phyloP scores from a whole-genome alignment of 2,329 filamentous ascomycete species.

The Ophiocordyceps robertsii region DNA sequence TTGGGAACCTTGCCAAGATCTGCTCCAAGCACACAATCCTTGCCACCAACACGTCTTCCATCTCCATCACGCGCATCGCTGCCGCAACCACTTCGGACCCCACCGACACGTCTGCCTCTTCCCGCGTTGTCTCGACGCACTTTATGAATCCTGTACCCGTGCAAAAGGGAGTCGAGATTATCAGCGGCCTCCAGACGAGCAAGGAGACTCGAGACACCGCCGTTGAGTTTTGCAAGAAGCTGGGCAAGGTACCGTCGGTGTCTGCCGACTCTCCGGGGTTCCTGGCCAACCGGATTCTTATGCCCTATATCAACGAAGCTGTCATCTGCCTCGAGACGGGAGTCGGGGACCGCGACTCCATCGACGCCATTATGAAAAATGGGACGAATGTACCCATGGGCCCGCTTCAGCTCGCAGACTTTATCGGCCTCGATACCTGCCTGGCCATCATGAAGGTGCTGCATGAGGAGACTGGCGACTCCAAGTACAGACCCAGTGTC shows the following conservation, averaged over 20 bases:
- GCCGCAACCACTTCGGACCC: constrained; percentile 70
- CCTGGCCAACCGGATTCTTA: constrained; percentile 89
- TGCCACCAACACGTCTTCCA: constrained; percentile 97
- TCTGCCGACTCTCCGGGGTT: constrained; percentile 89
- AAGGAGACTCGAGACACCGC: constrained; percentile 69
- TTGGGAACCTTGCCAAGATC: constrained; percentile 66
- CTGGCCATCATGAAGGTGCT: constrained; percentile 94
- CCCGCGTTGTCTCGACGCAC: constrained; percentile 86
- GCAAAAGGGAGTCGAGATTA: constrained; percentile 96
- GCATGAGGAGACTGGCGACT: constrained; percentile 82
- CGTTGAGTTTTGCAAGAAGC: constrained; percentile 71
- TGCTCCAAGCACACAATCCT: constrained; percentile 78
- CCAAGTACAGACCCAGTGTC: constrained; percentile 85
- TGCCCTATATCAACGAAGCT: constrained; percentile 99
- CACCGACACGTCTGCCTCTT: constrained; percentile 66
- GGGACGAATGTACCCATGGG: constrained; percentile 98
- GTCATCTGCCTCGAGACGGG: constrained; percentile 92
- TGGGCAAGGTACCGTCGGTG: constrained; percentile 84
- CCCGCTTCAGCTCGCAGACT: constrained; percentile 83
- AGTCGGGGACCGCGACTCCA: constrained; percentile 77
- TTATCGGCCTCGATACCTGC: constrained; percentile 94
- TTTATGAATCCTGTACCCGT: constrained; percentile 99
- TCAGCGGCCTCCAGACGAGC: constrained; percentile 85
- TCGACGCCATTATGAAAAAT: constrained; percentile 98
- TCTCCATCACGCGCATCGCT: constrained; percentile 92